Conservation (phyloP, 148 eudicot species). For the Camellia japonica region DNA sequence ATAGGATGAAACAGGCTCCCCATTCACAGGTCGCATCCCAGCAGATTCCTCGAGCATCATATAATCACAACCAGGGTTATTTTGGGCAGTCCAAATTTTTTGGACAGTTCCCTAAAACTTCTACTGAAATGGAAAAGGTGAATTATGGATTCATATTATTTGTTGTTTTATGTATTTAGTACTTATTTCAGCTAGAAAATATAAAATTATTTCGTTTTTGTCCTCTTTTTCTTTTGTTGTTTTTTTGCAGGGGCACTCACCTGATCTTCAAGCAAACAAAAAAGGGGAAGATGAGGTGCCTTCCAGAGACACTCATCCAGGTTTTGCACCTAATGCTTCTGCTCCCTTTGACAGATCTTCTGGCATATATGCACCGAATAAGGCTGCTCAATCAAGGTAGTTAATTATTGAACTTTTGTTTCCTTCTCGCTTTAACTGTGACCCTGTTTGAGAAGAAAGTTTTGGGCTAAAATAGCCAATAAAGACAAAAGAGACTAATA, state of each 20-base stretch:
- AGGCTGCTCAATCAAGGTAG: slow-evolving; percentile 49
- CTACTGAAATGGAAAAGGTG: slow-evolving; percentile 42
- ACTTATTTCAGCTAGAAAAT: not conserved
- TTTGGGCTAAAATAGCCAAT: too few species aligned
- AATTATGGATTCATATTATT: slow-evolving; percentile 11
- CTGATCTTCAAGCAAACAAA: slow-evolving; percentile 41
- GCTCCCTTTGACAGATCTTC: slow-evolving; percentile 33
- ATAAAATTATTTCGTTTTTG: not conserved
- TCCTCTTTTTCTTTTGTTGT: not conserved
- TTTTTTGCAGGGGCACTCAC: slow-evolving; percentile 41
- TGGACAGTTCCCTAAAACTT: slow-evolving; percentile 32
- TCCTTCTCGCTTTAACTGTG: not conserved
- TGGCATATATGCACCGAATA: slow-evolving; percentile 37
- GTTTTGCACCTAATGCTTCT: slow-evolving; percentile 33
- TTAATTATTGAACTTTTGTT: slow-evolving; percentile 1
- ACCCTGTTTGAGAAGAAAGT: too few species aligned
- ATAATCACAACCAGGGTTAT: slow-evolving; percentile 29
- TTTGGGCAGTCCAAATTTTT: slow-evolving; percentile 32
- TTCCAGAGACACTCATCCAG: slow-evolving; percentile 36
- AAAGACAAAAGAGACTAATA: too few species aligned
- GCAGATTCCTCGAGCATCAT: slow-evolving; percentile 30
- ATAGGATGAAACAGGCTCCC: slow-evolving; percentile 36
- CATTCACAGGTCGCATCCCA: slow-evolving; percentile 29
- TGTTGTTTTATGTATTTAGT: not conserved
- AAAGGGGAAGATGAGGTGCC: slow-evolving; percentile 35